Evolutionary conservation across 148 eudicot species (phyloP), one percentile per base, ranked within the genome.

Genomic region (Simmondsia chinensis): DNA sequence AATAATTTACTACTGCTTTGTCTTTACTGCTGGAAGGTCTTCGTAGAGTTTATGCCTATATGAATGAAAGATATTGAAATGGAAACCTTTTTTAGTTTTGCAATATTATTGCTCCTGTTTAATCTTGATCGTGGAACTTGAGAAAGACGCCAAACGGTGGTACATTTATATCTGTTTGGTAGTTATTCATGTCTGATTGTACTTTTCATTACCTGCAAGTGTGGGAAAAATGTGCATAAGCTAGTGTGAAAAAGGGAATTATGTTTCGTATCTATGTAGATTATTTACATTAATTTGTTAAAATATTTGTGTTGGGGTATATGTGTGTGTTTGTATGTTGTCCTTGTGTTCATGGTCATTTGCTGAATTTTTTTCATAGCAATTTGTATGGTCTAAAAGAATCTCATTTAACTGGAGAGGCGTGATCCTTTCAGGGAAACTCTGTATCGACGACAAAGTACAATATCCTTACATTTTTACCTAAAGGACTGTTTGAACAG

Each of bases 401-500:
- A 7, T 4, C 15, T 32, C 22, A 44, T 46, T 53, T 66, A 39
- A 57, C 36, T 31, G 32, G 21, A 15, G 16, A 60, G 28, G 12
- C 39, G 14, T 28, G 46, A 39, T 47, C 57, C 26, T 64, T 66
- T 61, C 77, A 85, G 89, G 89, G 85, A 15, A 85, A 85, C 63
- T 77, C 86, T 24, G 80, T 85, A 40, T 80, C 95, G 48, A 85
- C 95, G 9, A 85, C 95, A 6, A 85, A 85, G 74, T 85, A 85
- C 68, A 79, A 77, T 31, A 48, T 80, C 22, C 42, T 75, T 48
- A 85, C 85, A 10, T 85, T 85, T 60, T 59, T 85, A 34, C 95
- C 95, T 2, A 85, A 85, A 69, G 95, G 95, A 39, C 62, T 85
- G 52, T 85, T 77, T 70, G 95, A 85, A 64, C 95, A 85, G 89